Evolutionary conservation across 805 yeast genomes (phyloP).

Genomic region (Blastobotrys terrestris): DNA sequence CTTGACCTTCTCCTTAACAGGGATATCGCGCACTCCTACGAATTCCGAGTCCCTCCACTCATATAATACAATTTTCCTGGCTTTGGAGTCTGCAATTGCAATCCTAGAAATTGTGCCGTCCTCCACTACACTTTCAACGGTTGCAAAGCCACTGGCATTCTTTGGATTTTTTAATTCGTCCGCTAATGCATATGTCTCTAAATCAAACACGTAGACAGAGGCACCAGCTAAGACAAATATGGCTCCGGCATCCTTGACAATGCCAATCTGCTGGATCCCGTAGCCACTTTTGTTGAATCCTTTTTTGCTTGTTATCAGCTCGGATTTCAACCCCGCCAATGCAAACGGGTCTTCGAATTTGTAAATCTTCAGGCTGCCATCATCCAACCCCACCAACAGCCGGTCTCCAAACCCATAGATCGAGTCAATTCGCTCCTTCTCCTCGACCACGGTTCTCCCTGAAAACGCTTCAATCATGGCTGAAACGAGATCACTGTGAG

Average conservation of each 20-base stretch:
- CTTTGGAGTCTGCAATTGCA: conserved; percentile 22
- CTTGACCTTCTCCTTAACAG: conserved; percentile 25
- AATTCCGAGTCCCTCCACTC: conserved; percentile 28
- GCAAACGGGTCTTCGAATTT: conserved; percentile 20
- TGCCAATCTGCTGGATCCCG: conserved; percentile 29
- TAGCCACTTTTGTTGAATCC: conserved; percentile 19
- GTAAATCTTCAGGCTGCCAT: conserved; percentile 26
- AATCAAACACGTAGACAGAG: conserved; percentile 29
- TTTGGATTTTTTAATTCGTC: conserved; percentile 32
- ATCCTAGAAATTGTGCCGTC: conserved; percentile 23
- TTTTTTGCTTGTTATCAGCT: conserved; percentile 16
- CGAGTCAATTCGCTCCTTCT: conserved; percentile 10
- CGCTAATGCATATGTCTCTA: conserved; percentile 27
- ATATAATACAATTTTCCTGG: conserved; percentile 21
- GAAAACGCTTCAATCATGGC: background rate
- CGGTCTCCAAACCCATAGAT: conserved; percentile 22
- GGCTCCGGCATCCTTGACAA: conserved; percentile 29
- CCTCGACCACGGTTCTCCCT: background rate
- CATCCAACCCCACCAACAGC: conserved; percentile 25
- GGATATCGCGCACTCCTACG: conserved; percentile 24
- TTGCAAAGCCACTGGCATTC: conserved; percentile 29
- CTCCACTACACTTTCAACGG: conserved; percentile 15
- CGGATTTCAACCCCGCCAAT: conserved; percentile 11
- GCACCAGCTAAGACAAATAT: conserved; percentile 30
- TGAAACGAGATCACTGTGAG: background rate